These are phyloP conservation scores for Colletotrichum sp. DNA, from an alignment of 2,329 filamentous ascomycete species.

Conservation along the genomic window DNA sequence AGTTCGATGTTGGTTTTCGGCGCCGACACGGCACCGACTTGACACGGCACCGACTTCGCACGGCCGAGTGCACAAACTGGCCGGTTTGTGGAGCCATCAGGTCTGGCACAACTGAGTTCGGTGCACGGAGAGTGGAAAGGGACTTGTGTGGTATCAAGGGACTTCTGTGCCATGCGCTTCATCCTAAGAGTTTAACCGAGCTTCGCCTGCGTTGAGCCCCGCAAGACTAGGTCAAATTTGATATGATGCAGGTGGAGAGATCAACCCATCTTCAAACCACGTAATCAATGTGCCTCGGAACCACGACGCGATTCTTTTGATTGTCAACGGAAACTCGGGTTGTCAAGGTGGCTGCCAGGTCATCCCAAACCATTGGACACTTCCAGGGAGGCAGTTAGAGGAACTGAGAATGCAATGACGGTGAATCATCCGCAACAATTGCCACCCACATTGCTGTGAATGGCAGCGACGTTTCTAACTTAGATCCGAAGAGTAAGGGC, in stretches of 20 bases:
- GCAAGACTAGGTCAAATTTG: background rate
- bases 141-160: no score
- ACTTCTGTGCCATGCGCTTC: background rate
- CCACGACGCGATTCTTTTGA: no score
- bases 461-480: no score
- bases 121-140: background rate
- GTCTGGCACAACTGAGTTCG: fast-evolving
- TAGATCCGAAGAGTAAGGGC: no score
- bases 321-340: no score
- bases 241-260: background rate
- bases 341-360: no score
- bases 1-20: background rate
- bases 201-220: background rate
- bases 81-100: background rate
- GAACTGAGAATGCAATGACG: no score
- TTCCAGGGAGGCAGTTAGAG: no score
- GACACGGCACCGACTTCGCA: background rate
- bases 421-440: no score
- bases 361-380: no score
- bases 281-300: no score
- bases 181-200: background rate
- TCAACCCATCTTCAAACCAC: background rate
- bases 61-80: background rate
- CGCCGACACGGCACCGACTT: background rate
- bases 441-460: no score